Evolutionary conservation across 2,329 filamentous ascomycete species (phyloP).

Genomic region (Dryadomyces sulphureus): DNA sequence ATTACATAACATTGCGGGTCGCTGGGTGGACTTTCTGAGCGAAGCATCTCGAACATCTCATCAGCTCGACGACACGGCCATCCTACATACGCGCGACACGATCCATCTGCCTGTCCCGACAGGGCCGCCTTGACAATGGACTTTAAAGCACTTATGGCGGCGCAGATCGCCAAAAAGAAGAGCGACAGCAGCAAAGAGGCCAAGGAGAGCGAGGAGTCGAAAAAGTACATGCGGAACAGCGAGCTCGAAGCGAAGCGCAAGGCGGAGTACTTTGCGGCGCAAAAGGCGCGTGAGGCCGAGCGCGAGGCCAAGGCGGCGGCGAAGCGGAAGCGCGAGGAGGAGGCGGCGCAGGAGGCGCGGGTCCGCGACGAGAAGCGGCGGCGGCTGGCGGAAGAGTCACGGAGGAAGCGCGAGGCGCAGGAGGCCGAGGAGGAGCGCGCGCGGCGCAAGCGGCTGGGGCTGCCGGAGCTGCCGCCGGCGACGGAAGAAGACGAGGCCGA

Average conservation of each 20-base stretch:
- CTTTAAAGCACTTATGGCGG: slow-evolving; percentile 85
- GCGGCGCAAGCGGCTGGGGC: slow-evolving; percentile 60
- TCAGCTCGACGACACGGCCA: no score
- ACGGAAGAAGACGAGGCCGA: slow-evolving; percentile 22
- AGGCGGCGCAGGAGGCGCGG: slow-evolving; percentile 54
- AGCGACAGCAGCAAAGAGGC: slow-evolving; percentile 7
- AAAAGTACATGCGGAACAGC: slow-evolving; percentile 74
- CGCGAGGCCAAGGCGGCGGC: slow-evolving; percentile 53
- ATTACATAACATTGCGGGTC: no score
- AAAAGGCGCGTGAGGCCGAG: slow-evolving; percentile 57
- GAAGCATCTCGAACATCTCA: no score
- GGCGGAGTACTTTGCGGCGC: slow-evolving; percentile 68
- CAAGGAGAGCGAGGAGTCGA: slow-evolving; percentile 19
- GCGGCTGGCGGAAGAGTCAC: slow-evolving; percentile 68
- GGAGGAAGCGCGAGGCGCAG: slow-evolving; percentile 51
- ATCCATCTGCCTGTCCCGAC: not conserved
- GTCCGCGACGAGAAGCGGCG: slow-evolving; percentile 70
- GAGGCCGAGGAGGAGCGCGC: slow-evolving; percentile 59
- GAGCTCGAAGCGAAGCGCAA: slow-evolving; percentile 75
- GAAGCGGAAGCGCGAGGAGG: slow-evolving; percentile 84
- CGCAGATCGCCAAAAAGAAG: slow-evolving; percentile 77
- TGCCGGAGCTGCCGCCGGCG: slow-evolving; percentile 53
- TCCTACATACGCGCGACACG: no score
- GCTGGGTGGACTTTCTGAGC: no score
- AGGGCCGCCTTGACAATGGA: slow-evolving; percentile 50